A percentile compares a stretch with the other conserved stretches of the same genome.
Conservation (phyloP, 2,329 filamentous ascomycete species). For the Cladosporium sp. region DNA sequence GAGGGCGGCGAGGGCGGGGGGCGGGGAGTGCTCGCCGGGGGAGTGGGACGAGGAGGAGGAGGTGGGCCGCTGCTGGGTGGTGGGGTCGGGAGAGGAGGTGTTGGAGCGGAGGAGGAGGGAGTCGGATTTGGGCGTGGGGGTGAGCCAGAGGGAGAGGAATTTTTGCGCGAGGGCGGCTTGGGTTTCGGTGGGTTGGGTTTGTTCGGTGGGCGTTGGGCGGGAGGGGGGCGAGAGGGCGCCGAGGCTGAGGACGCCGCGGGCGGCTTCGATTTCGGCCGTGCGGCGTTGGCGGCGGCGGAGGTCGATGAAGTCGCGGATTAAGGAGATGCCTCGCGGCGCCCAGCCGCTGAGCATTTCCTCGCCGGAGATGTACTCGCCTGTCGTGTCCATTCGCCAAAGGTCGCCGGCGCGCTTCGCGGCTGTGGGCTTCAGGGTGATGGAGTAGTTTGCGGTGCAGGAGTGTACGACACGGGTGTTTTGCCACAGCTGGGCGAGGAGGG, state of each 20-base stretch:
- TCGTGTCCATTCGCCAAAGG: conserved; percentile 92
- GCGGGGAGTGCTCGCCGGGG: conserved; percentile 14
- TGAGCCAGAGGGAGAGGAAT: conserved; percentile 59
- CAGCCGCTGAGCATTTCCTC: conserved; percentile 81
- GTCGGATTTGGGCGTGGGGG: conserved; percentile 37
- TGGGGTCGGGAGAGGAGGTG: conserved; percentile 63
- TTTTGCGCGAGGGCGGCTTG: conserved; percentile 43
- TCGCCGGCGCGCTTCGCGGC: conserved; percentile 89
- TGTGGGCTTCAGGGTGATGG: conserved; percentile 75
- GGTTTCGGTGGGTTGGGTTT: conserved; percentile 19
- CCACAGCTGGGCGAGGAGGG: conserved; percentile 81
- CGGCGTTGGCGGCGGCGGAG: conserved; percentile 68
- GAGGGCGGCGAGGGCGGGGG: conserved; percentile 66
- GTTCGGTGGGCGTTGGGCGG: conserved; percentile 18
- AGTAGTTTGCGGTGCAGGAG: conserved; percentile 80
- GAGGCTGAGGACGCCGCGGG: conserved; percentile 53
- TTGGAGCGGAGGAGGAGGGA: conserved; percentile 44
- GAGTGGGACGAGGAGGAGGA: conserved; percentile 35
- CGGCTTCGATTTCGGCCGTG: conserved; percentile 72
- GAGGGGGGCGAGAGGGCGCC: conserved; percentile 41
- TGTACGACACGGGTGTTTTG: conserved; percentile 79
- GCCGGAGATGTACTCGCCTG: conserved; percentile 92
- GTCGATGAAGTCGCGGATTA: conserved; percentile 80
- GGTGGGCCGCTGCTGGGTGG: conserved; percentile 24
- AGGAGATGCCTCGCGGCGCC: conserved; percentile 81